These are phyloP conservation scores for Phytopythium mirpurense DNA, from an alignment of 352 stramenopile species.

Conservation along the genomic window DNA sequence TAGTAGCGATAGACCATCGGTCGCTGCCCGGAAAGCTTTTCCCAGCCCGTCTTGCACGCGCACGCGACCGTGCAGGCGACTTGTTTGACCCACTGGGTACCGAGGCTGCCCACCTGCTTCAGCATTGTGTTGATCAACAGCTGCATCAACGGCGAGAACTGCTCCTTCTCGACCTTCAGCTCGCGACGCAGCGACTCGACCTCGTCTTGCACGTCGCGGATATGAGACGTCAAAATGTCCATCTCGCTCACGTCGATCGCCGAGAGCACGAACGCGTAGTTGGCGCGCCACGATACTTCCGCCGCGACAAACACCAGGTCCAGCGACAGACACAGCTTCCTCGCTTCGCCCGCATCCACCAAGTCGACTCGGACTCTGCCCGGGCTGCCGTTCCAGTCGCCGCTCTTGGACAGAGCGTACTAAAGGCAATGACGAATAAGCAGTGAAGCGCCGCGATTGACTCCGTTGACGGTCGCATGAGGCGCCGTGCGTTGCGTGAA, in stretches of 20 bases:
- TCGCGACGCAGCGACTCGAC: background rate
- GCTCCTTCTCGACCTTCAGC: background rate
- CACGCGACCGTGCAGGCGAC: background rate
- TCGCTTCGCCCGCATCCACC: background rate
- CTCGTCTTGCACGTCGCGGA: conserved; percentile 4
- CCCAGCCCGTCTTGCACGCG: background rate
- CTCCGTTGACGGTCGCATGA: too few species aligned
- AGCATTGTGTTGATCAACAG: background rate
- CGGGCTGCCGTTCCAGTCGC: background rate
- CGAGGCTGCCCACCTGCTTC: background rate
- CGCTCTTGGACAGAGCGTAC: background rate
- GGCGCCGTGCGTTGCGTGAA: background rate
- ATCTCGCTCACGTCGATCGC: conserved; percentile 4
- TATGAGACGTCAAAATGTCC: background rate
- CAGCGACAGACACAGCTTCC: background rate
- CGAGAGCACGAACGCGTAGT: background rate
- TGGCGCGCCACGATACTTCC: background rate
- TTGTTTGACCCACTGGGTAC: background rate
- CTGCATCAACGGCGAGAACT: background rate
- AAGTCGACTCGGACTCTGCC: background rate
- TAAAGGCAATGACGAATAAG: too few species aligned
- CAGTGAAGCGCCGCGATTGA: too few species aligned
- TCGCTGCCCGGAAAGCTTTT: background rate
- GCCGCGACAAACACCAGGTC: background rate
- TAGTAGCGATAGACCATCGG: too few species aligned